Conservation (phyloP, 2,329 filamentous ascomycete genomes). For the Diaporthe amygdali region DNA sequence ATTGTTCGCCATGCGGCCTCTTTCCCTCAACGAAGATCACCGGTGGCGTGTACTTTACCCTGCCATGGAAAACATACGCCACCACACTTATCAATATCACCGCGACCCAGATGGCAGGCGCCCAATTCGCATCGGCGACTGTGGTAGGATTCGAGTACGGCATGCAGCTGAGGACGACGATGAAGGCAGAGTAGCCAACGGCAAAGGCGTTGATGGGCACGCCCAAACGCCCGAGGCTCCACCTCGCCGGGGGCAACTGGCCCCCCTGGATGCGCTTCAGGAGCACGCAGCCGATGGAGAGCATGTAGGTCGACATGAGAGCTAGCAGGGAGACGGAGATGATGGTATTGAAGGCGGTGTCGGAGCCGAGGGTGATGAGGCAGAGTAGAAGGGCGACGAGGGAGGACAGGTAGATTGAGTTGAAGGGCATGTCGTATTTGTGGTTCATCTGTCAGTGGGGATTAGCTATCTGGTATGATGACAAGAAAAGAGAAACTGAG, state of each 20-base stretch:
- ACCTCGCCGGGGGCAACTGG: slow-evolving; percentile 40
- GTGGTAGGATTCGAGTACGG: not conserved
- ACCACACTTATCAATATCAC: slow-evolving; percentile 21
- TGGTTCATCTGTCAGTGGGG: not conserved
- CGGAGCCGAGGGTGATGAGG: slow-evolving; percentile 40
- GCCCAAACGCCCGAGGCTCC: slow-evolving; percentile 43
- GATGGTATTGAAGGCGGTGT: slow-evolving; percentile 40
- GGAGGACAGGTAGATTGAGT: slow-evolving; percentile 37
- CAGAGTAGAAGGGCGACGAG: slow-evolving; percentile 35
- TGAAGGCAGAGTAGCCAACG: slow-evolving; percentile 29
- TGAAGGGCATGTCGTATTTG: slow-evolving; percentile 36
- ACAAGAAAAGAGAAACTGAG: fast-evolving
- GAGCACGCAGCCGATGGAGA: slow-evolving; percentile 39
- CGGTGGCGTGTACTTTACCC: slow-evolving; percentile 17
- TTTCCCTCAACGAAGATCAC: slow-evolving; percentile 21
- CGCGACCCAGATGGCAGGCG: slow-evolving; percentile 19
- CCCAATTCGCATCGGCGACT: slow-evolving; percentile 21
- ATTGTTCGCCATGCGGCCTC: not conserved
- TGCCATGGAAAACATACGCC: slow-evolving; percentile 18
- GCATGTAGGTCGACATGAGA: slow-evolving; percentile 39
- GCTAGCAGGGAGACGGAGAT: slow-evolving; percentile 38
- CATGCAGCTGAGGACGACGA: slow-evolving; percentile 27
- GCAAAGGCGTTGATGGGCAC: slow-evolving; percentile 42
- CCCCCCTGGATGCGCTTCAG: slow-evolving; percentile 39
- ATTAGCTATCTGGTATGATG: not conserved